Conservation (phyloP, 306 rosid species). For the Mimosa bimucronata region DNA sequence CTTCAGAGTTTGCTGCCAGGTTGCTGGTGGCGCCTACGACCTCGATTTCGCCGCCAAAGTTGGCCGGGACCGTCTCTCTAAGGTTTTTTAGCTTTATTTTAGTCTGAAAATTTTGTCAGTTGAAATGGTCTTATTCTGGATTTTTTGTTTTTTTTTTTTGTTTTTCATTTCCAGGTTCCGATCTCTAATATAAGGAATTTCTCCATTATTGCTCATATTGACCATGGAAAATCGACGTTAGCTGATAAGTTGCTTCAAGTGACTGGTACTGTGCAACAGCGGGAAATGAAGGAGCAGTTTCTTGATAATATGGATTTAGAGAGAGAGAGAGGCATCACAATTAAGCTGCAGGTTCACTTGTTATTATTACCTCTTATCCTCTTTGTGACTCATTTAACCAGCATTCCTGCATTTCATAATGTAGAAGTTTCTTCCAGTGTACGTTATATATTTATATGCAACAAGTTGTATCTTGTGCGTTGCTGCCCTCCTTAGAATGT, state of each 20-base stretch:
- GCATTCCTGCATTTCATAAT: background rate
- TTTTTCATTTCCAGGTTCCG: constrained; percentile 73
- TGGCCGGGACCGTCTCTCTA: constrained; percentile 80
- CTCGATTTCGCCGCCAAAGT: constrained; percentile 47
- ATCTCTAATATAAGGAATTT: constrained; percentile 78
- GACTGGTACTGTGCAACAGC: constrained; percentile 85
- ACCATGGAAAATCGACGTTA: constrained; percentile 87
- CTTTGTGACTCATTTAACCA: background rate
- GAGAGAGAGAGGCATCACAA: constrained; percentile 92
- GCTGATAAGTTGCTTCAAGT: constrained; percentile 87
- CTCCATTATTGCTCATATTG: constrained; percentile 85
- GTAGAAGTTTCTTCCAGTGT: background rate
- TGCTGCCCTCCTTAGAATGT: background rate
- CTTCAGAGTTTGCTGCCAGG: constrained; percentile 51
- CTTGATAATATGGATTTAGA: constrained; percentile 99
- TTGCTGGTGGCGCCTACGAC: constrained; percentile 50
- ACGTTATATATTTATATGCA: constrained; percentile 6
- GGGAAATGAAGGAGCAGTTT: constrained; percentile 96
- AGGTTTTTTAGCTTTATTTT: constrained; percentile 42
- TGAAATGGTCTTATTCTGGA: background rate
- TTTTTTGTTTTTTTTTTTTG: background rate
- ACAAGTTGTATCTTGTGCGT: background rate
- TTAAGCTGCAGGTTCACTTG: constrained; percentile 71
- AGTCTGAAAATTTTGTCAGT: background rate
- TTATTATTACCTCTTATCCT: background rate